Conservation (phyloP, 495 filamentous ascomycete genomes). For the Collariella sp. region DNA sequence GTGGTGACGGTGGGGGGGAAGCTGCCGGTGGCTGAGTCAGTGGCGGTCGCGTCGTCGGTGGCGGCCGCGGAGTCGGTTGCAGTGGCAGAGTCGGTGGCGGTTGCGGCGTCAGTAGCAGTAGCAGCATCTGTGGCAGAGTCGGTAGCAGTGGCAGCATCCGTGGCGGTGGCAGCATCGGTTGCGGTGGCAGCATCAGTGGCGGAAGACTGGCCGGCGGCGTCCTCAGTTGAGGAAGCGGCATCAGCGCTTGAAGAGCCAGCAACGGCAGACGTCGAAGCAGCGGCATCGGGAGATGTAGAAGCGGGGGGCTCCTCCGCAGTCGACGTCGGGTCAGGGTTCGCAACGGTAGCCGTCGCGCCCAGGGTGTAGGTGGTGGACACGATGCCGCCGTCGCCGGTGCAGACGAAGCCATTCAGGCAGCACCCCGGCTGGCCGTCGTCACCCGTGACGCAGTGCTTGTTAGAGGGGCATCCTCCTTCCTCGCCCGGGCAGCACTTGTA, state of each 20-base stretch:
- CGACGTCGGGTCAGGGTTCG: no score
- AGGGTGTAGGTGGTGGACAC: not conserved
- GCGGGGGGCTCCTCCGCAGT: not conserved
- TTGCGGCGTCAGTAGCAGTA: no score
- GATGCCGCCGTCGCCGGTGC: constrained; percentile 4
- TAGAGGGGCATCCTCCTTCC: not conserved
- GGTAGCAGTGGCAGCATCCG: not conserved
- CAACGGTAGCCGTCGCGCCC: not conserved
- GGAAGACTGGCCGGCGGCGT: not conserved
- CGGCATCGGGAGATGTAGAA: not conserved
- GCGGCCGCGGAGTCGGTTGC: no score
- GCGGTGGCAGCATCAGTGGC: not conserved
- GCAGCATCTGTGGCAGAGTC: no score
- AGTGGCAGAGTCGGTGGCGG: not conserved
- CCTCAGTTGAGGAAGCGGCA: not conserved
- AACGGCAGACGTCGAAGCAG: not conserved
- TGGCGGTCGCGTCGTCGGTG: no score
- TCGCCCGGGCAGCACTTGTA: constrained; percentile 1
- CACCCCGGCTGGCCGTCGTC: constrained; percentile 3
- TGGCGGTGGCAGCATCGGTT: not conserved
- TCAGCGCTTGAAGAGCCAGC: not conserved
- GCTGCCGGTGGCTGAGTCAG: constrained; percentile 11
- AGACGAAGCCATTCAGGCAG: not conserved
- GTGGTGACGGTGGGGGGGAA: constrained; percentile 44
- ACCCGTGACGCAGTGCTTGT: not conserved